Evolutionary conservation across 495 filamentous ascomycete species (phyloP).

Genomic region (Penicillium cinerascens): DNA sequence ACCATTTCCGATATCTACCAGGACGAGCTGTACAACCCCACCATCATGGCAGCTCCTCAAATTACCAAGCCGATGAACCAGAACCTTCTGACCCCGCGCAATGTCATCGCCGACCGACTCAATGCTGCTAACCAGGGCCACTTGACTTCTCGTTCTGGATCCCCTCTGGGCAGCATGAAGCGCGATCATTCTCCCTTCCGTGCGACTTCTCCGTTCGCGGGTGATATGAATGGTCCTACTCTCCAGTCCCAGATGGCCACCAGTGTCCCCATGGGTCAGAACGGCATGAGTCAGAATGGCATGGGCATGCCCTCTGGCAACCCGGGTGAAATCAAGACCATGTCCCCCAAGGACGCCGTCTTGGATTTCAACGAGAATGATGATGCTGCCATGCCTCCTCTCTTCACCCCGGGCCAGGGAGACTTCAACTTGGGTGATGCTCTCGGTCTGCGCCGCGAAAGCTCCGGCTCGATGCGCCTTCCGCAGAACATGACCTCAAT

Average conservation of each 20-base stretch:
- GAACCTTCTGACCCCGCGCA: constrained; percentile 51
- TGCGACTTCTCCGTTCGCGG: constrained; percentile 63
- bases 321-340: constrained; percentile 65
- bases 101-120: constrained; percentile 68
- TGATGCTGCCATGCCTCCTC: constrained; percentile 57
- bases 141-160: constrained; percentile 57
- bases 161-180: constrained; percentile 48
- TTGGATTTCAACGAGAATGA: constrained; percentile 77
- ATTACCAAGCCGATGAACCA: constrained; percentile 39
- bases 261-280: constrained; percentile 37
- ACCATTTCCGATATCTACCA: constrained; percentile 82
- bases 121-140: constrained; percentile 76
- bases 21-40: constrained; percentile 81
- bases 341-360: constrained; percentile 92
- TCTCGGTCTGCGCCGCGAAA: constrained; percentile 40
- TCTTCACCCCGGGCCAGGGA: constrained; percentile 58
- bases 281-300: too few species aligned
- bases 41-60: constrained; percentile 51
- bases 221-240: constrained; percentile 25
- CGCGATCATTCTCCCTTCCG: constrained; percentile 83
- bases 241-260: constrained; percentile 40
- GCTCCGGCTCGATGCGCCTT: constrained; percentile 45
- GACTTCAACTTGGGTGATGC: constrained; percentile 43
- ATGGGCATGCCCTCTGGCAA: constrained; percentile 25
- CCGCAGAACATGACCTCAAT: constrained; percentile 38